Evolutionary conservation across 768 basidiomycete genomes (phyloP), one percentile per base, ranked within the genome.

Genomic region (Asterophora lycoperdoides): DNA sequence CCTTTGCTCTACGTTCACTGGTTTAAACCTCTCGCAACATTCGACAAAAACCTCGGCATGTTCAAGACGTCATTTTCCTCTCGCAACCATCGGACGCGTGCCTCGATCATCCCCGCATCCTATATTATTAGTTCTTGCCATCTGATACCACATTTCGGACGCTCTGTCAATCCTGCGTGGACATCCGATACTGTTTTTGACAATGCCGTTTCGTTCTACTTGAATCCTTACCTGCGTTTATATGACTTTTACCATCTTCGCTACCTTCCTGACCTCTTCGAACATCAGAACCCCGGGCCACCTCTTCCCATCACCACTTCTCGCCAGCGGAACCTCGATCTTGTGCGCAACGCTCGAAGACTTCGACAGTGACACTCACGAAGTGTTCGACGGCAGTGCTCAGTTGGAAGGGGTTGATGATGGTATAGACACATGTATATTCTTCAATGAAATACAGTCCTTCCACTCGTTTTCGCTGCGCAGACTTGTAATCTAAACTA

Each of bases 211-310:
- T 39, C 54, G 9, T 66, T 68, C 40, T 67, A 59, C 46, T 50
- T 68, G 0, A 68, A 66, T 43, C 60, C 61, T 4, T 68, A 68
- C 56, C 55, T 68, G 23, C 55, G 57, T 1, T 61, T 62, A 33
- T 49, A 48, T n/a, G 61, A 65, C 34, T 68, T 68, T 28, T 61
- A 45, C 28, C 45, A 54, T 8, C 50, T 68, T 19, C 56, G 53
- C 20, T 60, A 58, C 46, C 44, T 55, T 13, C 49, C 26, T 5
- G 42, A 17, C 10, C 43, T 50, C 7, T 23, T 44, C 26, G 0
- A 9, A 30, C 53, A 29, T 40, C 28, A 13, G n/a, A 50, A 44
- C 20, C 28, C n/a, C n/a, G n/a, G n/a, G n/a, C n/a, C n/a, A n/a
- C n/a, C n/a, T n/a, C n/a, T n/a, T n/a, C n/a, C n/a, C n/a, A n/a